phyloP scores from a whole-genome alignment of 495 filamentous ascomycete species.

The Neurospora sp. region DNA sequence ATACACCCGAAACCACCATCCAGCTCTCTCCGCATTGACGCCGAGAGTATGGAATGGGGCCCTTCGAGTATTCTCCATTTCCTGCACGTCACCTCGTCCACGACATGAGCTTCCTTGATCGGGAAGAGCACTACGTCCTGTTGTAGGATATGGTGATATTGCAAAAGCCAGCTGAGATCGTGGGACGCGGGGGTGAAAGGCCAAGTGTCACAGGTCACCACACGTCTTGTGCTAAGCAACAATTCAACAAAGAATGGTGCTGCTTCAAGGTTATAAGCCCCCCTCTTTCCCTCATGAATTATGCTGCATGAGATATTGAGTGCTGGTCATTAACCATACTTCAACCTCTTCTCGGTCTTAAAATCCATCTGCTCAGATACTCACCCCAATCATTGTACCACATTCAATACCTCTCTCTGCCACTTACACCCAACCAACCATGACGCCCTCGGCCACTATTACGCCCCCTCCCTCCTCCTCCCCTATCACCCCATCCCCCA shows the following conservation, averaged over 20 bases:
- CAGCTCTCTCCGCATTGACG: background rate
- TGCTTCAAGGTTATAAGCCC: background rate
- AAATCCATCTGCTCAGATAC: background rate
- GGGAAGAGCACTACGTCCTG: background rate
- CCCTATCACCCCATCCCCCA: background rate
- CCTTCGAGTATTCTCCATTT: no score
- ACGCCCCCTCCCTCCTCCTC: constrained; percentile 6
- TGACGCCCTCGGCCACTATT: constrained; percentile 28
- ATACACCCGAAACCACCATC: background rate
- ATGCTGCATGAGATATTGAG: background rate
- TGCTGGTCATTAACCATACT: background rate
- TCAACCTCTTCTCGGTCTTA: background rate
- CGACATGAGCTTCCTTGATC: background rate
- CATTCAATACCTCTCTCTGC: background rate
- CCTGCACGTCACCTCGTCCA: background rate
- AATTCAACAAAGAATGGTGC: background rate
- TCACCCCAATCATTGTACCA: background rate
- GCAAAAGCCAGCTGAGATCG: background rate
- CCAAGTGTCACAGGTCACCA: background rate
- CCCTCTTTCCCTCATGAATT: background rate
- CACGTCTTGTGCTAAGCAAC: background rate
- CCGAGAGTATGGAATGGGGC: background rate
- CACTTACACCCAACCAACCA: constrained; percentile 10
- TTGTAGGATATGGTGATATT: background rate
- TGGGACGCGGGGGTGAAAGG: background rate